Conservation (phyloP, 257 asterid species). For the Striga asiatica region DNA sequence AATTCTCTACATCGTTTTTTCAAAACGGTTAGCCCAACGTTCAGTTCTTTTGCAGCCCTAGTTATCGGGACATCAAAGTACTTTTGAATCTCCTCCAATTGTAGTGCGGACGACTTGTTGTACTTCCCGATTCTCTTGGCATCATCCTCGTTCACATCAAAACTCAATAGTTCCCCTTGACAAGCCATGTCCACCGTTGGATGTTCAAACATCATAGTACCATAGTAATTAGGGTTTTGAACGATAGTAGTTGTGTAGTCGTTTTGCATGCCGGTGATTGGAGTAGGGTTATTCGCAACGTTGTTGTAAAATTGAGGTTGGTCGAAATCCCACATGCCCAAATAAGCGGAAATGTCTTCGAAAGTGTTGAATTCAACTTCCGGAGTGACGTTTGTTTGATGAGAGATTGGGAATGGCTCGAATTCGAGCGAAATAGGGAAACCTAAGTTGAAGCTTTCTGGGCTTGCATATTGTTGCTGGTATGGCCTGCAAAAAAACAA, state of each 20-base stretch:
- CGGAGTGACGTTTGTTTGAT: conserved; percentile 2
- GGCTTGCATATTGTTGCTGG: conserved; percentile 23
- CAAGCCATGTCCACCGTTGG: background rate
- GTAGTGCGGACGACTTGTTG: conserved; percentile 29
- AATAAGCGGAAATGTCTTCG: conserved; percentile 33
- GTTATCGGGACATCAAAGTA: conserved; percentile 65
- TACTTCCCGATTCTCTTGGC: conserved; percentile 19
- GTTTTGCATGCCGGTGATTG: background rate
- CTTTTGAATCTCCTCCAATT: conserved; percentile 56
- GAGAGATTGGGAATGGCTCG: conserved; percentile 18
- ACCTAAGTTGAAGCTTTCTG: conserved; percentile 22
- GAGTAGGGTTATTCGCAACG: conserved; percentile 11
- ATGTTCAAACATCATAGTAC: background rate
- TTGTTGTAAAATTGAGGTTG: conserved; percentile 10
- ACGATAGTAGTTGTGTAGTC: background rate
- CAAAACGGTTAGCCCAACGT: conserved; percentile 68
- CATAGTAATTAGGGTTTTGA: background rate
- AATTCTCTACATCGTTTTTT: conserved; percentile 79
- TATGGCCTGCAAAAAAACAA: conserved; percentile 26
- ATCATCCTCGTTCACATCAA: background rate
- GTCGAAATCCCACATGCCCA: conserved; percentile 30
- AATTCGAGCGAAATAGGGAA: conserved; percentile 4
- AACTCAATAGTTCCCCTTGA: background rate
- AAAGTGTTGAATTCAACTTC: conserved; percentile 25
- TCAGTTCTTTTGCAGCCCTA: conserved; percentile 63